Evolutionary conservation across 169 alveolate species (phyloP), one percentile per base, ranked within the genome.

Genomic region (Theileria orientalis): DNA sequence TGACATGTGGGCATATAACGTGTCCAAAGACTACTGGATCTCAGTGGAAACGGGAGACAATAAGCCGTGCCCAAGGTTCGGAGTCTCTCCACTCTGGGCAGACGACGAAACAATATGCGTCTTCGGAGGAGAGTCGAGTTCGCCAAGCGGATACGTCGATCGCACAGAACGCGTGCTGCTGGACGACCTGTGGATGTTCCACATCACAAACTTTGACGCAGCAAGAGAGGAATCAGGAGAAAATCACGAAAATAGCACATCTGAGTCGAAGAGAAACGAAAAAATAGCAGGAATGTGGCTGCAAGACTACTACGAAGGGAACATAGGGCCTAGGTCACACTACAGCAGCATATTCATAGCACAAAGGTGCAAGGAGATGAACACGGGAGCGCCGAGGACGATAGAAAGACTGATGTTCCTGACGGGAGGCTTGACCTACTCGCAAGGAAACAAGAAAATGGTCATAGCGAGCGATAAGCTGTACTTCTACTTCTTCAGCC

Each of bases 1-100:
- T 63, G 97, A 94, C 69, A 83, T 94, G 90, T 94, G 97, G 97
- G 90, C 94, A 0, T 88, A 86, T 68, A 87, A 90, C 60, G 67
- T 92, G 37, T 83, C 87, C 49, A 30, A 70, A 51, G 85, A 89
- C 71, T 85, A 91, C 57, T 94, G 97, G 97, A 78, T 84, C 25
- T 91, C 84, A 63, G 93, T 94, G 32, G 94, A 92, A 66, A 57
- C 91, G 16, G 83, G 85, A 29, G 83, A 83, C n/a, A 90, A 77
- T 30, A 76, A 69, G 19, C 97, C 97, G 11, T 76, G 84, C 29
- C 95, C 96, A 2, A 87, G 97, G 35, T 92, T 89, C 76, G 97
- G 97, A 3, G 89, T 91, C 56, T 89, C 91, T 66, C 80, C 90
- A 42, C 76, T 90, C 11, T 94, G 97, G 97, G 89, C 96, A 2